These are phyloP conservation scores for Voacanga thouarsii DNA, from an alignment of 257 asterid species.

Conservation along the genomic window DNA sequence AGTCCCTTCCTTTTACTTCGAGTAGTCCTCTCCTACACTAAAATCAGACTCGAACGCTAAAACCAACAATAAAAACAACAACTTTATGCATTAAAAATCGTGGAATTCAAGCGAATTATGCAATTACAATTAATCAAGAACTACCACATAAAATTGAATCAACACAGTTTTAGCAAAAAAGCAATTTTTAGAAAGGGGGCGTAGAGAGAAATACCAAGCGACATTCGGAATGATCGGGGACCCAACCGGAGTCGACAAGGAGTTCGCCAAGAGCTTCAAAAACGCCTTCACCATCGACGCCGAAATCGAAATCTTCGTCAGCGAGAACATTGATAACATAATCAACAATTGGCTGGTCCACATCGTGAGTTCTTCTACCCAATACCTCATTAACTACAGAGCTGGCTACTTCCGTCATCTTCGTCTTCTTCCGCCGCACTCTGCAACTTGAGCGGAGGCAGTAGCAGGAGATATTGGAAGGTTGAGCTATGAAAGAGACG, in stretches of 20 bases:
- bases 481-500: background rate
- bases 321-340: slow-evolving; percentile 90
- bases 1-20: background rate
- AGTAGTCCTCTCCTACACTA: background rate
- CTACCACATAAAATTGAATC: background rate
- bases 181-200: background rate
- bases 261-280: slow-evolving; percentile 88
- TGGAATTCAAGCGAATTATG: background rate
- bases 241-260: slow-evolving; percentile 82
- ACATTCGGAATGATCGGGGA: slow-evolving; percentile 66
- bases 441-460: background rate
- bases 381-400: slow-evolving; percentile 76
- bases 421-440: background rate
- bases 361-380: slow-evolving; percentile 68
- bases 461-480: background rate
- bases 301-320: slow-evolving; percentile 97
- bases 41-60: background rate
- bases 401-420: slow-evolving; percentile 90
- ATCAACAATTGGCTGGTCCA: slow-evolving; percentile 87
- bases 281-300: slow-evolving; percentile 89
- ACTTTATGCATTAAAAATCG: background rate
- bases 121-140: background rate
- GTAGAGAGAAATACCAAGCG: slow-evolving; percentile 51
- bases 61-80: background rate
- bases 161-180: background rate